Evolutionary conservation across 306 rosid species (phyloP), one percentile per base, ranked within the genome.

Genomic region (Trichosanthes cucumerina): DNA sequence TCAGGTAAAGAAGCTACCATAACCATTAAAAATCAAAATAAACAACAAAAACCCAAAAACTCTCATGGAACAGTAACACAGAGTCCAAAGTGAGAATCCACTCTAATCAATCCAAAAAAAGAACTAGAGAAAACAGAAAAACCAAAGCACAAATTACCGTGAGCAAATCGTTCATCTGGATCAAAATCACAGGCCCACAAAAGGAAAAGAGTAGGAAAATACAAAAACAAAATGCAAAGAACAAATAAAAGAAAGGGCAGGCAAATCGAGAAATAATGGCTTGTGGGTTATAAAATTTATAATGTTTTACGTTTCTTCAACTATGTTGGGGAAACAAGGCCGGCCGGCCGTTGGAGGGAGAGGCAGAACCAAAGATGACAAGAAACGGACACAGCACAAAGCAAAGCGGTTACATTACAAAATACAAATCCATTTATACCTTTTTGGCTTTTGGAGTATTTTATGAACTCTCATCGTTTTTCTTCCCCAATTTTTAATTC

Each of bases 91-190:
- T 81, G 34, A 77, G 70, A 65, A 46, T 72, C 19, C 18, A 58
- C 31, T n/a, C 4, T 52, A 62, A 73, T 28, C 82, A 78, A 85
- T 9, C 73, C 73, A 50, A 7, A 65, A 44, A 18, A 50, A 26
- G 21, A 52, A 74, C 31, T 16, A 43, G 21, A 54, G 36, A 28
- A 41, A 23, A 78, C 33, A 15, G 13, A 23, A 4, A 75, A 44
- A 52, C 6, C 0, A 41, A 71, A 78, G 79, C 62, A 41, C 21
- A 64, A 83, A 83, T 86, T 88, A 92, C 98, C 91, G 96, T 70
- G 54, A 95, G 97, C 56, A 92, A 89, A 82, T 95, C 96, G 89
- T 95, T 95, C 98, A 95, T 95, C 62, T 81, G 81, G 92, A 84
- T 54, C 58, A 79, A 79, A 80, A 57, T 41, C 43, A 26, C 26